Evolutionary conservation across 164 flowering plant species (phyloP).

Genomic region (Macadamia integrifolia): DNA sequence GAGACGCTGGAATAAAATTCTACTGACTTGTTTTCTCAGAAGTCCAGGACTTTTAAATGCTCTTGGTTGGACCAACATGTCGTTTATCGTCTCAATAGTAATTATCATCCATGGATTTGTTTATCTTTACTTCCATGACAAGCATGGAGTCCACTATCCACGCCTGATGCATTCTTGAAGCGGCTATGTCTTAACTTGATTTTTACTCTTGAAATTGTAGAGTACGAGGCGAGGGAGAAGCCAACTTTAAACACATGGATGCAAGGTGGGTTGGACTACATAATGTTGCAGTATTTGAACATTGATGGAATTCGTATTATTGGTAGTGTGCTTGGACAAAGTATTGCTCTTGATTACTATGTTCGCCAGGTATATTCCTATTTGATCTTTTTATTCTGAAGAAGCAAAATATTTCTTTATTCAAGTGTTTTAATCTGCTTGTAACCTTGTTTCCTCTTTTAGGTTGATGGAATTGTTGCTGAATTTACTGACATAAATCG

Average conservation of each 20-base stretch:
- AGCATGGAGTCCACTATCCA: too few species aligned
- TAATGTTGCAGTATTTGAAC: conserved; percentile 76
- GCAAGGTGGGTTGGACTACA: conserved; percentile 86
- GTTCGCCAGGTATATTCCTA: conserved; percentile 68
- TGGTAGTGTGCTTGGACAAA: conserved; percentile 98
- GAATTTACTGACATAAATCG: conserved; percentile 95
- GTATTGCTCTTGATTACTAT: conserved; percentile 95
- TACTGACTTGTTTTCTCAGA: too few species aligned
- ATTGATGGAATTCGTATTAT: conserved; percentile 89
- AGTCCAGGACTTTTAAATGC: too few species aligned
- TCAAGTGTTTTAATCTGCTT: background rate
- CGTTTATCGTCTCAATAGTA: too few species aligned
- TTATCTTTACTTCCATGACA: too few species aligned
- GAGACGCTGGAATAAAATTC: too few species aligned
- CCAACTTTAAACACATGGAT: conserved; percentile 77
- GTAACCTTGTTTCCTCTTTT: conserved; percentile 6
- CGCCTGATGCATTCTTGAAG: too few species aligned
- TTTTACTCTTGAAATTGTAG: conserved; percentile 23
- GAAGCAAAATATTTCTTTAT: background rate
- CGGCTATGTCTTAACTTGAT: too few species aligned
- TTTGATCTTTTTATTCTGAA: background rate
- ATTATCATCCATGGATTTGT: too few species aligned
- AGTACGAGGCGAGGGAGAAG: conserved; percentile 85
- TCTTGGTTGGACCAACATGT: too few species aligned
- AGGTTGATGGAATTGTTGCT: conserved; percentile 99